Base-by-base conservation (phyloP, 305 asterid genomes). In the Andrographis paniculata region DNA sequence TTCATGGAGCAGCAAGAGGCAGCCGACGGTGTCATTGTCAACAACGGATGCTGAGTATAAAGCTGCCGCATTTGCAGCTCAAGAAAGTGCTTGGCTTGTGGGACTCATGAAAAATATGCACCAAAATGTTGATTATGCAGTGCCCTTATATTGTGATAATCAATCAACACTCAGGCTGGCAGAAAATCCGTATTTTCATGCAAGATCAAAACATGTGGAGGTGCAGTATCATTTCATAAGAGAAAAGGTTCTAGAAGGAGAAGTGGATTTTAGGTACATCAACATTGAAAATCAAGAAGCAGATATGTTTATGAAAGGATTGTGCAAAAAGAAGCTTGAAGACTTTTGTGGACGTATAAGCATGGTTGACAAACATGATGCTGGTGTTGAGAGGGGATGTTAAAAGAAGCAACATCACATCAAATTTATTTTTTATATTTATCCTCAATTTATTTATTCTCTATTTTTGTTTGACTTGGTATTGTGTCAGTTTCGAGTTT, bases 1-100 rank as follows among this genome's bases (percentile, higher is more conserved):
- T 8, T 47, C 39, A 2, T 47, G 52, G 52, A 24, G 52, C 14
- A 47, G 20, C 2, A 47, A 47, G n/a, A 3, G 52, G 23, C 40
- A 47, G 28, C n/a, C 20, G 1, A 47, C 18, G 2, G 22, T 47
- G 1, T 27, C 40, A 22, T 28, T 47, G 2, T 24, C 52, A 15
- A 47, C 14, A 1, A 17, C 20, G 2, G 40, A 47, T 14, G 13
- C 5, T 2, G 52, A 47, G n/a, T 47, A 47, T 28, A 9, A 20
- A n/a, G 11, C 22, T 24, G 20, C 39, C 2, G 14, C 52, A 2
- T 9, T 15, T 5, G 5, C 40, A 47, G 20, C 52, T 17, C 18
- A 8, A 20, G 6, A 6, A 20, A n/a, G n/a, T n/a, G n/a, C n/a
- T n/a, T n/a, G n/a, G n/a, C n/a, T n/a, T n/a, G n/a, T n/a, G n/a